Evolutionary conservation across 176 grass and related monocot species (phyloP), one percentile per base, ranked within the genome.

Genomic region (Musa beccarii): DNA sequence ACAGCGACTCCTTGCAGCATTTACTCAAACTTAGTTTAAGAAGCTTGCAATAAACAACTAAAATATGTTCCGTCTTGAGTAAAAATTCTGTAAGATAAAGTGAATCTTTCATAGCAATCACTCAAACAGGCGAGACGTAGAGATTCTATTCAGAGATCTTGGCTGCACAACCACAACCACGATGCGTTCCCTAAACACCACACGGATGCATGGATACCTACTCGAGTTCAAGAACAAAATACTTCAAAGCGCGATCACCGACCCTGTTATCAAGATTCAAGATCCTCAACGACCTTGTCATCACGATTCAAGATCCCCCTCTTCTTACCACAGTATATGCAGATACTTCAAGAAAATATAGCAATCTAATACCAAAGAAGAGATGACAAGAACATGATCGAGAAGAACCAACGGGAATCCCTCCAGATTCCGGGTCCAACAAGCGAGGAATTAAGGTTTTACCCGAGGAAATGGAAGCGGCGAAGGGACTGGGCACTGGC

Each of bases 391-490:
- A 25, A 26, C 1, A 13, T 22, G 19, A 63, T 22, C 61, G 19
- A 50, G 6, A 51, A 70, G 6, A 10, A 78, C 8, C 13, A 79
- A 56, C n/a, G 52, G 49, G 21, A 69, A 68, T 9, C 15, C 8
- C 25, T 25, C 29, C 43, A 11, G 29, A 9, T 14, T 22, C 4
- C 11, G 51, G 9, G 8, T n/a, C 52, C 19, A 63, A 22, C 50
- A 53, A 17, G 54, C 21, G 17, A 34, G 51, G 23, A 24, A 29
- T 28, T 43, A 14, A n/a, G 43, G 34, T 52, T 28, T 68, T 81
- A 78, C 79, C 88, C 78, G 72, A 84, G 24, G 63, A 85, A 89
- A 67, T 75, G 80, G 72, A 83, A 52, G 64, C 71, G 77, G 59
- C 80, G 71, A n/a, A 72, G 80, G 66, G 81, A 86, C 51, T 90